phyloP scores from a whole-genome alignment of 768 basidiomycete genomes.

The Calocybe cyanea region DNA sequence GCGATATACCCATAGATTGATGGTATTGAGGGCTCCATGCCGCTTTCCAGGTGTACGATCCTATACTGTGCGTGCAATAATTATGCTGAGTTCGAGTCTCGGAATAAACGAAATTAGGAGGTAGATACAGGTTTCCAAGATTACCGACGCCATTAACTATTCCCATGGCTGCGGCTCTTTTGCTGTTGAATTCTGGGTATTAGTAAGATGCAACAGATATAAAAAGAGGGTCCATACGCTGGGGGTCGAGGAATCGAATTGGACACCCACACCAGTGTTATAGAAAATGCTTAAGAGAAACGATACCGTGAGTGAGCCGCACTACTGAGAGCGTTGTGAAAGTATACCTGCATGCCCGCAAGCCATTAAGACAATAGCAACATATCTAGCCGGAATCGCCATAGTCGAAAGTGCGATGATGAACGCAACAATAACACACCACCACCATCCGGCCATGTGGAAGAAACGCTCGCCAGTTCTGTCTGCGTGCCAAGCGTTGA shows the following conservation, averaged over 20 bases:
- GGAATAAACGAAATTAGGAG: no score
- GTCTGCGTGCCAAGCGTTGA: constrained; percentile 58
- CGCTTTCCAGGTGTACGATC: constrained; percentile 60
- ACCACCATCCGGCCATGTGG: constrained; percentile 55
- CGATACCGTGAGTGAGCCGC: neutral
- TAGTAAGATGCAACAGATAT: neutral
- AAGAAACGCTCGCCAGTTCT: constrained; percentile 62
- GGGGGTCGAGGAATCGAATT: constrained; percentile 60
- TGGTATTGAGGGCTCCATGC: constrained; percentile 61
- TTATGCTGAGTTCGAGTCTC: neutral
- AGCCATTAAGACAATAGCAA: constrained; percentile 63
- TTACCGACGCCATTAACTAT: neutral
- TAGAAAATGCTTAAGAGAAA: constrained; percentile 25
- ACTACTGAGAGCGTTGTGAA: neutral
- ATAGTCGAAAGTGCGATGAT: constrained; percentile 56
- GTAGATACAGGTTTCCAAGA: neutral
- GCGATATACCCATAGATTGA: constrained; percentile 53
- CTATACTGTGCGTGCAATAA: no score
- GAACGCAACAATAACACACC: constrained; percentile 57
- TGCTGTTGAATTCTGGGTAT: constrained; percentile 21
- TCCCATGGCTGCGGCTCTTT: constrained; percentile 42
- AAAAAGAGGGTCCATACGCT: constrained; percentile 30
- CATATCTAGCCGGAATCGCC: constrained; percentile 49
- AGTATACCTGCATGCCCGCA: constrained; percentile 40
- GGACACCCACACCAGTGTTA: constrained; percentile 59